Evolutionary conservation across 2,329 filamentous ascomycete species (phyloP), one percentile per base, ranked within the genome.

Genomic region (Ascochyta fabae): DNA sequence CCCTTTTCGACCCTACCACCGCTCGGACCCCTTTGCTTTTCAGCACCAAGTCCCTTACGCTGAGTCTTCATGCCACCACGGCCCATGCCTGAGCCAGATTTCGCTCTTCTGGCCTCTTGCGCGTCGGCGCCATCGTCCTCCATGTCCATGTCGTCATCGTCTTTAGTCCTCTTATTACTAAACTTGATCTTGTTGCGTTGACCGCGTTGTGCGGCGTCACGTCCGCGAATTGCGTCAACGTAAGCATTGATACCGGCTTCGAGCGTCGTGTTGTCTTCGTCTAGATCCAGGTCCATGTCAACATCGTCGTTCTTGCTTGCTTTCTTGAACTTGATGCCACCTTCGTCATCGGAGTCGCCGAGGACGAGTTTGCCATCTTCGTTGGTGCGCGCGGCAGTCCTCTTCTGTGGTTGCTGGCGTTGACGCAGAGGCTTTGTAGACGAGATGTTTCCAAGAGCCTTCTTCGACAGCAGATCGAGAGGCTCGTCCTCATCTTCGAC

Each of bases 401-500:
- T 68, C 72, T 73, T 73, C 61, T 62, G 67, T 9, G 73, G 73
- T 15, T 80, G 81, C 67, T 83, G 82, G 72, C 84, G 84, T 64
- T 84, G 76, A 72, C 86, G 88, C 51, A 84, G 77, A 3, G 93
- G 94, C 75, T 92, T 94, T 10, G 92, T 96, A 5, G 91, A 91
- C 3, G 93, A 96, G 69, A 99, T 97, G 73, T 92, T 95, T 49
- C 92, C 94, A 38, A 99, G 85, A 8, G 93, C 92, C 72, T 88
- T 89, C 59, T 91, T 90, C 69, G 95, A 94, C 15, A 99, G 85
- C 41, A 99, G 84, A 79, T 99, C 95, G 38, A 99, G 88, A 1
- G 95, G 95, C 75, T 98, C 95, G 67, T 96, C 91, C 54, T 96
- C 92, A 58, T 96, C 90, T 79, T 98, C 94, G 58, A 96, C 85